A percentile compares a stretch with the other conserved stretches of the same genome.
Conservation (phyloP, 352 stramenopile genomes). For the Phytopythium cucurbitacearum region DNA sequence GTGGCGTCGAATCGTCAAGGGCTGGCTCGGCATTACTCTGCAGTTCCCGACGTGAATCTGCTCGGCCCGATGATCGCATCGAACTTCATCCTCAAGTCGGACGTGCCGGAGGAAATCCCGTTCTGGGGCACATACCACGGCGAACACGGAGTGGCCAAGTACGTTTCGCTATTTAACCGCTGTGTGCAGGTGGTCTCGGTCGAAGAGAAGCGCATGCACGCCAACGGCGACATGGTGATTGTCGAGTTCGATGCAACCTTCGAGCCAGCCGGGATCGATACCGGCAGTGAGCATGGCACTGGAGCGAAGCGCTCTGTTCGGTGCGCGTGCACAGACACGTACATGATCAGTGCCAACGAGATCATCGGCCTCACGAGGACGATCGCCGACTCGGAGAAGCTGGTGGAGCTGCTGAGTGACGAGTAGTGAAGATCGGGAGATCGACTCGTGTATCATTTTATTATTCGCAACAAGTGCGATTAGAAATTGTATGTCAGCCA, state of each 20-base stretch:
- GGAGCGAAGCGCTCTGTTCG: slow-evolving; percentile 27
- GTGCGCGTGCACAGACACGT: slow-evolving; percentile 73
- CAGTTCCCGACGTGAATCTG: slow-evolving; percentile 57
- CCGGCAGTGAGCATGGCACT: neutral
- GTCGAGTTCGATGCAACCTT: slow-evolving; percentile 74
- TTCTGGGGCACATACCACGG: slow-evolving; percentile 79
- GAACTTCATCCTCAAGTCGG: slow-evolving; percentile 72
- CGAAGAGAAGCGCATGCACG: slow-evolving; percentile 59
- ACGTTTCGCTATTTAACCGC: slow-evolving; percentile 59
- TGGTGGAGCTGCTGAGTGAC: slow-evolving; percentile 56
- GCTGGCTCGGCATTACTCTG: slow-evolving; percentile 28
- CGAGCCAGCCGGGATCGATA: slow-evolving; percentile 27
- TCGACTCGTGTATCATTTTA: slow-evolving; percentile 8
- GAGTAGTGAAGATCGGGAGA: slow-evolving; percentile 26
- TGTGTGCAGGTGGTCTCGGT: slow-evolving; percentile 55
- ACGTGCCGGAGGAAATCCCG: slow-evolving; percentile 73
- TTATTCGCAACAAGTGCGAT: slow-evolving; percentile 7
- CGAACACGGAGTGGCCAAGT: slow-evolving; percentile 58
- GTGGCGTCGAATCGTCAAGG: slow-evolving; percentile 50
- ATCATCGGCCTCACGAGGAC: slow-evolving; percentile 77
- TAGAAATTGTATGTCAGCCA: slow-evolving; percentile 51
- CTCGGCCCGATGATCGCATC: slow-evolving; percentile 48
- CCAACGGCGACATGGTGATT: slow-evolving; percentile 72
- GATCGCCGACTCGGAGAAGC: slow-evolving; percentile 76
- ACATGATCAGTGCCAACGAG: slow-evolving; percentile 63